Evolutionary conservation across 2,329 filamentous ascomycete species (phyloP), one percentile per base, ranked within the genome.

Genomic region (Scopulariopsis brevicaulis): DNA sequence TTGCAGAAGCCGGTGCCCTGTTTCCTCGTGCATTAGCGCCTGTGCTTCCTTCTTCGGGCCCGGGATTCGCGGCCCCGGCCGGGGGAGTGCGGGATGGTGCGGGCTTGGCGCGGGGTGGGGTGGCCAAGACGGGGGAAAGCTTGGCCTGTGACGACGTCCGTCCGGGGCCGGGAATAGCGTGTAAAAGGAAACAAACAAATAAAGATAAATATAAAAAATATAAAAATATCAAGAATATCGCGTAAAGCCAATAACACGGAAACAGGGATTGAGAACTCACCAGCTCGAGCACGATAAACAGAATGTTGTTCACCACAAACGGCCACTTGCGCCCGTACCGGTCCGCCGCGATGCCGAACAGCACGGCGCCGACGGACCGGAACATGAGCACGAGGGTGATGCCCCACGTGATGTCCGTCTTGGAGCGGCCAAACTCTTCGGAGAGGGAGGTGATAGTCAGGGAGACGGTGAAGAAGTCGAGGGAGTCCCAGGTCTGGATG

Each of bases 261-360:
- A n/a, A 53, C 15, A 53, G 6, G 3, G 32, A 35, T 35, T 12
- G 34, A 35, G 25, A 3, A 54, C 55, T 57, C 34, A 57, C 88
- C 59, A 91, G 81, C 68, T 88, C 83, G 4, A 87, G 72, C 24
- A 84, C 63, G 51, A 84, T 84, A 3, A 89, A 76, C 25, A 90
- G 72, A 59, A 91, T 74, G 83, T 92, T 88, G 75, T 93, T 93
- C 64, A 83, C 64, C 10, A 92, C 85, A 85, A 92, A 89, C 52
- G 89, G 88, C 85, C 87, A 90, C 72, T 92, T 93, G 58, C 89
- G 82, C 7, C 90, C 90, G 68, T 83, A 94, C 63, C 84, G 84
- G 70, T 95, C 90, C 62, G 87, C 86, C 1, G 86, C 83, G 24
- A 93, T 74, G 59, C 90, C 90, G 62, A 95, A 94, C 66, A 82